A percentile compares a stretch with the other conserved stretches of the same genome.
Conservation (phyloP, 1,284 basidiomycete genomes). For the Phenoliferia sp. region DNA sequence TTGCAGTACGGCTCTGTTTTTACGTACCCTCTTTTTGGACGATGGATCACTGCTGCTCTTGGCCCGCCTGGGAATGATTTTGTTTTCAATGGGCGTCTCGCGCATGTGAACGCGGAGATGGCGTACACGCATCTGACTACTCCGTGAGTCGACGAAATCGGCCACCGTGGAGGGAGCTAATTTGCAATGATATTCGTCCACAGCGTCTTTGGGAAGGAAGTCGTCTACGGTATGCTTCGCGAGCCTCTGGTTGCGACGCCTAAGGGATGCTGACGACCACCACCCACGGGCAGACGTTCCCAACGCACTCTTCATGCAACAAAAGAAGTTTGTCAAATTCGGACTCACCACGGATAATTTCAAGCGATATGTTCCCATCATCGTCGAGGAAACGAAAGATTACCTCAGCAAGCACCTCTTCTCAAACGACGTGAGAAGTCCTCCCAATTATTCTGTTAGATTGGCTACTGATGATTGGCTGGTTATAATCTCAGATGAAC, state of each 20-base stretch:
- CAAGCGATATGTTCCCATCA: constrained; percentile 83
- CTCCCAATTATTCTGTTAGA: constrained; percentile 1
- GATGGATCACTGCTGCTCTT: constrained; percentile 84
- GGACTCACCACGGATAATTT: constrained; percentile 91
- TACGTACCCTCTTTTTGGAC: constrained; percentile 80
- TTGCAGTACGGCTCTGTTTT: constrained; percentile 68
- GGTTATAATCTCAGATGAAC: constrained; percentile 2
- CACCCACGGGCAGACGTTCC: too few relatives aligned
- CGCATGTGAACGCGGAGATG: constrained; percentile 90
- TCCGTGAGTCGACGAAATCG: constrained; percentile 20
- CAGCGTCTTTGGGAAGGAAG: constrained; percentile 80
- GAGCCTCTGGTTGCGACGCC: too few relatives aligned
- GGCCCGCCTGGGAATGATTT: constrained; percentile 92
- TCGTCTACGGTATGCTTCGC: constrained; percentile 73
- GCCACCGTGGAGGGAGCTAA: not conserved
- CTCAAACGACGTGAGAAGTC: constrained; percentile 31
- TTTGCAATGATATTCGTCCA: not conserved
- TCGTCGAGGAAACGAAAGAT: constrained; percentile 63
- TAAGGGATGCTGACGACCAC: too few relatives aligned
- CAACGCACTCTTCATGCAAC: constrained; percentile 96
- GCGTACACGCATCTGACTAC: constrained; percentile 64
- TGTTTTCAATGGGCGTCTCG: constrained; percentile 86
- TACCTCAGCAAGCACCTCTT: constrained; percentile 33
- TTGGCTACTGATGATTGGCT: too few relatives aligned
- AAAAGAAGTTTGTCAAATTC: constrained; percentile 84